Conservation (phyloP, 2,329 filamentous ascomycete species). For the Emydomyces testavorans region DNA sequence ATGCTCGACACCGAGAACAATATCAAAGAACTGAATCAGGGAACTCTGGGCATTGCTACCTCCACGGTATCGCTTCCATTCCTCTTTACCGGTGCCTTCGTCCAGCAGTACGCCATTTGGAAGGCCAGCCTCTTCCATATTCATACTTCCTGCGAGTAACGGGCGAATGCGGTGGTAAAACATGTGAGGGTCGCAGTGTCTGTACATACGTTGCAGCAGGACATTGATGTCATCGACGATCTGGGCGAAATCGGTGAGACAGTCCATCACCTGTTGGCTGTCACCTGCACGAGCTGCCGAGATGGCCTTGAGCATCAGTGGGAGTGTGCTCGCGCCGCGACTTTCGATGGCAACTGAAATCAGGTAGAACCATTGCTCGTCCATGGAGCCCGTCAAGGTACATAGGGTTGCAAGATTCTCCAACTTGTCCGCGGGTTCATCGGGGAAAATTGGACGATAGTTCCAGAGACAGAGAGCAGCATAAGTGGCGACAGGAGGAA, state of each 20-base stretch:
- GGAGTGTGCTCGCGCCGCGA: slow-evolving; percentile 72
- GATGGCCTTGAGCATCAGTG: slow-evolving; percentile 81
- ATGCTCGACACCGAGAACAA: slow-evolving; percentile 80
- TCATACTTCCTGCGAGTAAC: slow-evolving; percentile 91
- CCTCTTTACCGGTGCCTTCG: slow-evolving; percentile 54
- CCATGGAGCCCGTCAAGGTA: slow-evolving; percentile 86
- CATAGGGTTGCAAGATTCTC: slow-evolving; percentile 79
- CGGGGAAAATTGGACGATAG: slow-evolving; percentile 78
- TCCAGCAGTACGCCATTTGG: slow-evolving; percentile 83
- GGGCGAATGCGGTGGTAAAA: slow-evolving; percentile 97
- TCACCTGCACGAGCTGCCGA: slow-evolving; percentile 63
- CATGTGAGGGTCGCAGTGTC: slow-evolving; percentile 83
- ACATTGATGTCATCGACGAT: slow-evolving; percentile 71
- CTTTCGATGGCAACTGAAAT: slow-evolving; percentile 93
- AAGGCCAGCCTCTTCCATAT: slow-evolving; percentile 89
- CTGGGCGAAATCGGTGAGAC: slow-evolving; percentile 73
- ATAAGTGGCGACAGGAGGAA: slow-evolving; percentile 89
- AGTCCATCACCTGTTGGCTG: slow-evolving; percentile 57
- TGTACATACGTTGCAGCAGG: slow-evolving; percentile 80
- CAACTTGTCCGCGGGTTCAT: slow-evolving; percentile 69
- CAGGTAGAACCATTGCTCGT: slow-evolving; percentile 98
- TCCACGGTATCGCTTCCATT: slow-evolving; percentile 76
- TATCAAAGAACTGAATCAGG: slow-evolving; percentile 93
- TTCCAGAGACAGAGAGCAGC: slow-evolving; percentile 92
- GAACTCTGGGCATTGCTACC: slow-evolving; percentile 97